Evolutionary conservation across 2,329 filamentous ascomycete genomes (phyloP), one percentile per base, ranked within the genome.

Genomic region (Nemania diffusa): DNA sequence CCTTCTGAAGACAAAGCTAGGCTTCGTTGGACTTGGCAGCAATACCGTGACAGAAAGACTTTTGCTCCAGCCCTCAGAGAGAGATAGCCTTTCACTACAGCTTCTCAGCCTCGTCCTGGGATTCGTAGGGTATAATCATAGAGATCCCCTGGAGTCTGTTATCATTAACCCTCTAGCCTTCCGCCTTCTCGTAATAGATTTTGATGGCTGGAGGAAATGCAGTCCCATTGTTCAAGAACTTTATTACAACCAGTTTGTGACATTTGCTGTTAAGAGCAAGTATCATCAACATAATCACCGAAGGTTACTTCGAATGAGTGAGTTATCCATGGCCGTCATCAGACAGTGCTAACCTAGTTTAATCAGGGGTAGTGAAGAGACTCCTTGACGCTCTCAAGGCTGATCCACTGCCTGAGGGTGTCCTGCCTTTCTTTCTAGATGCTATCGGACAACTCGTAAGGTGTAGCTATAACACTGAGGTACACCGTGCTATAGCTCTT

Each of bases 111-210:
- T 95, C 26, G 88, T 97, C 3, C 85, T 99, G 20, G 86, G 87
- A 7, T 99, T 98, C 77, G 90, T 97, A 66, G 96, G 96, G 2
- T 98, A 97, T 78, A 90, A 94, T 68, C 90, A 91, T 71, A 82
- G 87, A n/a, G 85, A 90, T 37, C 92, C 94, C 0, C 88, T 93
- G 65, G 91, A 95, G 65, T 97, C 95, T 1, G 92, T 97, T 73
- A 97, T 99, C 76, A 92, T 97, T 72, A 99, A 99, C 74, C 95
- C 96, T 0, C 85, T 99, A 69, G 96, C 95, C 3, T 99, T 98
- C 79, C 90, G 96, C 52, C 91, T 97, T 37, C 84, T 99, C 20
- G 85, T 99, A 29, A 92, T 98, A 61, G 96, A 99, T 79, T 88
- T 97, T 71, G 95, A 97, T 74, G 91, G 95, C 22, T 99, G 96